Percentiles rank a stretch among this genome's conserved stretches.
phyloP scores from a whole-genome alignment of 1,284 basidiomycete species.

The Gymnopus androsaceus region DNA sequence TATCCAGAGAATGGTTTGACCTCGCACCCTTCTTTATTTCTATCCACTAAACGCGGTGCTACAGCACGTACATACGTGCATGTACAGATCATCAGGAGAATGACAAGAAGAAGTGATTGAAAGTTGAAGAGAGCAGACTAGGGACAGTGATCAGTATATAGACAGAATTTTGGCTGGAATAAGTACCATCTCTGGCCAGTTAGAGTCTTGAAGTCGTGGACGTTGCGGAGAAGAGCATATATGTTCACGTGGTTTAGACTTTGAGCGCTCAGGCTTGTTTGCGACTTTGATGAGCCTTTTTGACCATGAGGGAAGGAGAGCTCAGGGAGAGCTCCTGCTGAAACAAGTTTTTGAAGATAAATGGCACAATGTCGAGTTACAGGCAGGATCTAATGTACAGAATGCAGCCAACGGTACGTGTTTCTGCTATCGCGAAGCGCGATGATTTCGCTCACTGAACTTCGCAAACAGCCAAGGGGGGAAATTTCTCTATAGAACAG shows the following conservation, averaged over 20 bases:
- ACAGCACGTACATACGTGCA: slow-evolving; percentile 94
- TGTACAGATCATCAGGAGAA: slow-evolving; percentile 93
- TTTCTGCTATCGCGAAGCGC: no score
- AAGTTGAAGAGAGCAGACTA: slow-evolving; percentile 90
- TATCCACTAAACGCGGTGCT: slow-evolving; percentile 86
- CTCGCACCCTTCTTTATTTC: slow-evolving; percentile 91
- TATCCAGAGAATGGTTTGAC: background rate
- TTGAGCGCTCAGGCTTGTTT: background rate
- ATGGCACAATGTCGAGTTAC: background rate
- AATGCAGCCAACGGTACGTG: background rate
- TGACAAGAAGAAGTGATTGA: slow-evolving; percentile 90
- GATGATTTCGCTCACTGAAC: slow-evolving; percentile 13
- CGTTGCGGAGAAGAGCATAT: background rate
- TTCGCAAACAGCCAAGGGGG: slow-evolving; percentile 29
- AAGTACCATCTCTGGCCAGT: background rate
- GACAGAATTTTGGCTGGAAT: background rate
- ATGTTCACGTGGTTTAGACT: background rate
- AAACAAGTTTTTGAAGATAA: background rate
- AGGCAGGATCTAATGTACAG: background rate
- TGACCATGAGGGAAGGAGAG: no score
- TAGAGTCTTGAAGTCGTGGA: background rate
- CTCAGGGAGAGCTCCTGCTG: background rate
- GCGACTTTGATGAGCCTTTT: background rate
- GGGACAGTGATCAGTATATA: background rate
- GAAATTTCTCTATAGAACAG: slow-evolving; percentile 34